A percentile compares a stretch with the other conserved stretches of the same genome.
Evolutionary conservation across 2,329 filamentous ascomycete species (phyloP).

Genomic region (Fusarium guadeloupense): DNA sequence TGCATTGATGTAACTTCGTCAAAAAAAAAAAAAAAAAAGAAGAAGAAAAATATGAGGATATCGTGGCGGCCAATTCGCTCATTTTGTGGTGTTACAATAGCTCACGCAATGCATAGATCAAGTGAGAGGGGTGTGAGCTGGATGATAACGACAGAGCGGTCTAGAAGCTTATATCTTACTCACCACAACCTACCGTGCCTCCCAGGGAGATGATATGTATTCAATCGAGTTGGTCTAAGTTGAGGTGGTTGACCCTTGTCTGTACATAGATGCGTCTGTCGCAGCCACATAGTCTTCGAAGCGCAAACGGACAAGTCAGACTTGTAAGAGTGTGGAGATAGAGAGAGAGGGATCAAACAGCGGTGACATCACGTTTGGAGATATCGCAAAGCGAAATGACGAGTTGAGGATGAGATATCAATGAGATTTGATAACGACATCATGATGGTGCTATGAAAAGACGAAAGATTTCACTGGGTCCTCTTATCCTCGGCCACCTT

Average conservation of each 20-base stretch:
- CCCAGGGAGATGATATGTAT: not conserved
- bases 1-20: constrained; percentile 19
- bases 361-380: constrained; percentile 9
- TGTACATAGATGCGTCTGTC: constrained; percentile 5
- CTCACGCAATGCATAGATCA: not conserved
- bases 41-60: not conserved
- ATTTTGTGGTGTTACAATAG: not conserved
- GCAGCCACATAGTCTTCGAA: constrained; percentile 4
- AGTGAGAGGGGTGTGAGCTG: not conserved
- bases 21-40: no score
- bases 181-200: constrained; percentile 1
- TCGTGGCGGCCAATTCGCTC: no score
- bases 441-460: not conserved
- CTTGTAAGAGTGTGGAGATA: not conserved
- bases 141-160: constrained; percentile 4
- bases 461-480: not conserved
- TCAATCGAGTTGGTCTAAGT: not conserved
- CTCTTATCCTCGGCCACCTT: no score
- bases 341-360: constrained; percentile 1
- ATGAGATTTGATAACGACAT: not conserved
- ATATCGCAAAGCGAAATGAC: not conserved
- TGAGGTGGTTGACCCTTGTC: not conserved
- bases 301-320: not conserved
- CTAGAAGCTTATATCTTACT: constrained; percentile 20
- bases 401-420: not conserved